phyloP scores from a whole-genome alignment of 495 filamentous ascomycete genomes.

The Penicillium longicatenatum region DNA sequence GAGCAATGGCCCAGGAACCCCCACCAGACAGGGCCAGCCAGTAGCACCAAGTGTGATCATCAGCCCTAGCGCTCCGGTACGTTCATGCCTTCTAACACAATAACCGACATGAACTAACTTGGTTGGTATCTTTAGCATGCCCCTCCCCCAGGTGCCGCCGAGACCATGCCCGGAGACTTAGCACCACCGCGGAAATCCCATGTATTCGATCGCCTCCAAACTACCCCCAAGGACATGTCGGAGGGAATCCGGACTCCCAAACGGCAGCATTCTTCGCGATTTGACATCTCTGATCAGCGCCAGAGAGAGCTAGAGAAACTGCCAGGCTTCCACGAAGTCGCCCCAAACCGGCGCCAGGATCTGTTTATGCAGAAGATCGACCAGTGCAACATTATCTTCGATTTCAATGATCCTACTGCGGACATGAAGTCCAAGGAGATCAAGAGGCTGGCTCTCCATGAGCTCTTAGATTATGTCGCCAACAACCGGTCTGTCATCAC shows the following conservation, averaged over 20 bases:
- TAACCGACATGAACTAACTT: conserved; percentile 23
- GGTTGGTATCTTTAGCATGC: conserved; percentile 64
- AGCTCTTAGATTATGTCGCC: conserved; percentile 96
- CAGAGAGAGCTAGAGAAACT: conserved; percentile 96
- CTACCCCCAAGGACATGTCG: conserved; percentile 91
- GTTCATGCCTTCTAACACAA: conserved; percentile 32
- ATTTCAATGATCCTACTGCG: conserved; percentile 97
- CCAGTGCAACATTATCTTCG: conserved; percentile 99
- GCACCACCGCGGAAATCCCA: conserved; percentile 92
- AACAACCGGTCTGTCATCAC: conserved; percentile 99
- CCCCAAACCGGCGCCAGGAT: conserved; percentile 91
- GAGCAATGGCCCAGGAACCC: conserved; percentile 65
- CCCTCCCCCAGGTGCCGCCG: conserved; percentile 88
- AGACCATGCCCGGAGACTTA: conserved; percentile 98
- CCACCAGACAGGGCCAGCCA: conserved; percentile 64
- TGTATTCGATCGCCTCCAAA: conserved; percentile 88
- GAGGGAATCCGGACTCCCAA: conserved; percentile 95
- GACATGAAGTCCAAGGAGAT: conserved; percentile 99
- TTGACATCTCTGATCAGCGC: conserved; percentile 90
- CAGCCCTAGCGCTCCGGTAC: conserved; percentile 91
- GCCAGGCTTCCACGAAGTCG: conserved; percentile 97
- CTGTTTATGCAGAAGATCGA: conserved; percentile 99
- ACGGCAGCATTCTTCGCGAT: conserved; percentile 94
- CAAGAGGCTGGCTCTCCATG: conserved; percentile 94
- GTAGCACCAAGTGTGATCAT: conserved; percentile 90